Percentiles rank a stretch among this genome's conserved stretches.
These are phyloP conservation scores for Candida silvicultrix DNA, from an alignment of 805 yeast species.

Conservation along the genomic window DNA sequence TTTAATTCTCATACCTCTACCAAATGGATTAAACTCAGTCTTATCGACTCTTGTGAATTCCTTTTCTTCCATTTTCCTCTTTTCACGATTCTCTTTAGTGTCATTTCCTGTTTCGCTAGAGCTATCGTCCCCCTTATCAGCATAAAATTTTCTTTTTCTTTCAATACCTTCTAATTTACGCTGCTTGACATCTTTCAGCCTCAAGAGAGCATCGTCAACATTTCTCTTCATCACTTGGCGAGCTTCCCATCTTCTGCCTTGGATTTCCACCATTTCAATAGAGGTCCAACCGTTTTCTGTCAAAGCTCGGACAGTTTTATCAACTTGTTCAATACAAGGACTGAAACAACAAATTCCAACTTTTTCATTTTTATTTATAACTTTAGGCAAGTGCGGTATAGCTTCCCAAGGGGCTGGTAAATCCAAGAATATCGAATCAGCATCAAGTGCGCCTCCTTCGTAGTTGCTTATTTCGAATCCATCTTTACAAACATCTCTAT, in stretches of 20 bases:
- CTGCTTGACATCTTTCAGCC: conserved; percentile 73
- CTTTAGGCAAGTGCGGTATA: conserved; percentile 59
- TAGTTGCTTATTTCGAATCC: conserved; percentile 60
- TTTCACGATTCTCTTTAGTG: conserved; percentile 17
- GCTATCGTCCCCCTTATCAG: conserved; percentile 15
- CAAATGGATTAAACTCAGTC: conserved; percentile 84
- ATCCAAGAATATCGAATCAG: conserved; percentile 79
- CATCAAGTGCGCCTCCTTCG: conserved; percentile 36
- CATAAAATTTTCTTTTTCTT: conserved; percentile 34
- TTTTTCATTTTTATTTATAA: conserved; percentile 41
- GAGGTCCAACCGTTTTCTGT: conserved; percentile 74
- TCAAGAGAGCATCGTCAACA: conserved; percentile 70
- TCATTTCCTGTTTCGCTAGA: conserved; percentile 16
- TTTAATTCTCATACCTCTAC: conserved; percentile 74
- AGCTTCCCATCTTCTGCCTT: conserved; percentile 82
- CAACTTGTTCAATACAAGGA: conserved; percentile 97
- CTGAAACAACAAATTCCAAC: conserved; percentile 90
- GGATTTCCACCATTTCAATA: conserved; percentile 89
- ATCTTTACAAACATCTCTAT: conserved; percentile 85
- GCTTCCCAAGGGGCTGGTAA: conserved; percentile 98
- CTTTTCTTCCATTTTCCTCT: conserved; percentile 17
- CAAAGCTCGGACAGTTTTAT: conserved; percentile 72
- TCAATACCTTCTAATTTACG: conserved; percentile 65
- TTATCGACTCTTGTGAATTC: conserved; percentile 26
- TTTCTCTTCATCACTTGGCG: conserved; percentile 82